A percentile compares a stretch with the other conserved stretches of the same genome.
phyloP scores from a whole-genome alignment of 805 yeast genomes.

The Spathaspora arborariae region DNA sequence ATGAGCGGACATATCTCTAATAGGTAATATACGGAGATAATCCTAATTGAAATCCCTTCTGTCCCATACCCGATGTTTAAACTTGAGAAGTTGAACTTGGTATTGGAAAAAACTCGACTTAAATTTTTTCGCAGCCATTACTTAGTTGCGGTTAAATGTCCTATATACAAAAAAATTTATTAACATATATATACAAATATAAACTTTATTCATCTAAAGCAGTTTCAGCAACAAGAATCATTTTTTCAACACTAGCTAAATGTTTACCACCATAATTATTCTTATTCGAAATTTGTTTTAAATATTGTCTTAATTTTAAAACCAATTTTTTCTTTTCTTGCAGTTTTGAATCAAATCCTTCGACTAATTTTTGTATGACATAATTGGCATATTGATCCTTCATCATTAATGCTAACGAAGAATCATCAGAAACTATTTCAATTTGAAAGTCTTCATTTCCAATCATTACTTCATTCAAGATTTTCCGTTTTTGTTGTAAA shows the following conservation, averaged over 20 bases:
- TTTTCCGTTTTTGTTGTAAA: constrained; percentile 52
- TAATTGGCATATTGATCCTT: constrained; percentile 97
- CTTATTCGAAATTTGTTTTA: constrained; percentile 64
- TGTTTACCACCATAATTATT: constrained; percentile 80
- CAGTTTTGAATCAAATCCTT: constrained; percentile 59
- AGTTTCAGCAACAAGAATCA: constrained; percentile 53
- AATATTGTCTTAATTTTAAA: constrained; percentile 71
- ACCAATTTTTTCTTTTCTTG: constrained; percentile 68
- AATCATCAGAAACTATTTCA: constrained; percentile 52
- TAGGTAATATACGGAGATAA: too few species aligned
- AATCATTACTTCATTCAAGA: constrained; percentile 65
- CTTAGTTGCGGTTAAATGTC: too few species aligned
- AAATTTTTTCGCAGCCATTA: too few species aligned
- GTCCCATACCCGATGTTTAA: too few species aligned
- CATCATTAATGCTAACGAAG: constrained; percentile 87
- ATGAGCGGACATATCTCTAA: too few species aligned
- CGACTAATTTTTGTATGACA: constrained; percentile 92
- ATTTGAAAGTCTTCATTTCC: constrained; percentile 45
- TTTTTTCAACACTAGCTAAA: constrained; percentile 75
- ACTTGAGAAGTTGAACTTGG: background rate
- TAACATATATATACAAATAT: background rate
- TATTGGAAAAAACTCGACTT: background rate
- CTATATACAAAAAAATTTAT: background rate
- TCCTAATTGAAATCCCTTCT: too few species aligned
- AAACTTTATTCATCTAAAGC: constrained; percentile 30